Conservation (phyloP, 1,284 basidiomycete genomes). For the Chondrostereum purpureum region DNA sequence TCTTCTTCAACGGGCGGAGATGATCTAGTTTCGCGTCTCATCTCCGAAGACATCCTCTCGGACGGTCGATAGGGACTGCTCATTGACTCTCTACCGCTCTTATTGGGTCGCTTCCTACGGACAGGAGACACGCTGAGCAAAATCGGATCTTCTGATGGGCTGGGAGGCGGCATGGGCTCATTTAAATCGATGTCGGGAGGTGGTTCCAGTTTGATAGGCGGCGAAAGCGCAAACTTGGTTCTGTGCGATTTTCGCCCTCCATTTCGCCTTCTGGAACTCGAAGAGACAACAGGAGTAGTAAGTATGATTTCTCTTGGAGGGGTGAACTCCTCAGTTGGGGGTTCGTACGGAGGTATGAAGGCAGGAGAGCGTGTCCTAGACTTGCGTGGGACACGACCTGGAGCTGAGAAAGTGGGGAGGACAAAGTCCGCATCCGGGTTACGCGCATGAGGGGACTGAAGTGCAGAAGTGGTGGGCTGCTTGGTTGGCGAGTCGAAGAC, state of each 20-base stretch:
- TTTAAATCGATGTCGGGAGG: constrained; percentile 52
- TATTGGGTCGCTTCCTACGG: constrained; percentile 6
- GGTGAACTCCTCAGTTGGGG: constrained; percentile 58
- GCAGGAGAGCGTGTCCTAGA: constrained; percentile 36
- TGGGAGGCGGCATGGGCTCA: constrained; percentile 55
- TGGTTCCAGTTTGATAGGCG: constrained; percentile 49
- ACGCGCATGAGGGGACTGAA: constrained; percentile 37
- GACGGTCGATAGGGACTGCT: neutral
- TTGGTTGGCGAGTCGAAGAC: constrained; percentile 8
- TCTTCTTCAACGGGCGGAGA: neutral
- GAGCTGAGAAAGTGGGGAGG: constrained; percentile 24
- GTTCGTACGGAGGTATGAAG: constrained; percentile 50
- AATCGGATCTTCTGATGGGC: constrained; percentile 68
- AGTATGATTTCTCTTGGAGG: constrained; percentile 57
- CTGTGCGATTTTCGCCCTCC: neutral
- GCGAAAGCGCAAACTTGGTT: neutral
- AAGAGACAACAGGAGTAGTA: constrained; percentile 28
- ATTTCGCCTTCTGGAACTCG: constrained; percentile 5
- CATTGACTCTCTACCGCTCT: constrained; percentile 4
- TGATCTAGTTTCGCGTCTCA: neutral
- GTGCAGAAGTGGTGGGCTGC: constrained; percentile 13
- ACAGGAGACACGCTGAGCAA: constrained; percentile 41
- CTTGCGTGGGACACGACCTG: constrained; percentile 15
- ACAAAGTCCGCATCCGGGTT: constrained; percentile 50
- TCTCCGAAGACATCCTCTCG: neutral